Conservation (phyloP, 1,284 basidiomycete genomes). For the Malassezia cuniculi region DNA sequence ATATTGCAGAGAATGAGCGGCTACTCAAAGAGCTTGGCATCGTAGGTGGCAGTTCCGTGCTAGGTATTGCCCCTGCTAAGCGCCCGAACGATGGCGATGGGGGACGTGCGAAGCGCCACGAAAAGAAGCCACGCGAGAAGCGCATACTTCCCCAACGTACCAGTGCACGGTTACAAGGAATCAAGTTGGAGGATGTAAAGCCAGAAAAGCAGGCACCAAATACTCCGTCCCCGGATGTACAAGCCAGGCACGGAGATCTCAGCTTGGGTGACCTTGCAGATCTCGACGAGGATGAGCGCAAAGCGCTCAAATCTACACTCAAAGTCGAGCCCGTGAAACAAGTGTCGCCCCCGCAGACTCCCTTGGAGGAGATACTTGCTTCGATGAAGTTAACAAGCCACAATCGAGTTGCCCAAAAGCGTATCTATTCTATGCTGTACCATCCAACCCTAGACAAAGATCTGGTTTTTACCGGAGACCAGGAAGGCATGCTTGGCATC, state of each 20-base stretch:
- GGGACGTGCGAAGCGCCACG: slow-evolving; percentile 9
- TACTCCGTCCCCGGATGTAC: neutral
- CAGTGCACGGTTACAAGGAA: slow-evolving; percentile 22
- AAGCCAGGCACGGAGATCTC: slow-evolving; percentile 14
- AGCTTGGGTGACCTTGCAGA: slow-evolving; percentile 11
- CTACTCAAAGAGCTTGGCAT: slow-evolving; percentile 37
- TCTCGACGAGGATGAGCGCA: slow-evolving; percentile 14
- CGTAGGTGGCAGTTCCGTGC: slow-evolving; percentile 19
- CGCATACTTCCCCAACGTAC: slow-evolving; percentile 19
- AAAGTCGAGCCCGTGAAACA: neutral
- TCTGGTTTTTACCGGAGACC: slow-evolving; percentile 39
- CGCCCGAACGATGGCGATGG: slow-evolving; percentile 6
- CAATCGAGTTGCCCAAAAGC: slow-evolving; percentile 26
- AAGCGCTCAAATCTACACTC: neutral
- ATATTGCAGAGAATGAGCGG: slow-evolving; percentile 38
- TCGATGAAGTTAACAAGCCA: slow-evolving; percentile 28
- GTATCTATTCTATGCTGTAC: slow-evolving; percentile 34
- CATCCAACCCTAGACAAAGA: slow-evolving; percentile 34
- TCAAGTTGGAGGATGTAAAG: slow-evolving; percentile 1
- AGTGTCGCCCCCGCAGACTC: slow-evolving; percentile 10
- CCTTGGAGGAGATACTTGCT: slow-evolving; percentile 23
- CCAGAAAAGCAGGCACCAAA: neutral
- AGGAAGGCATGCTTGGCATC: slow-evolving; percentile 34
- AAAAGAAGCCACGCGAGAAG: slow-evolving; percentile 13
- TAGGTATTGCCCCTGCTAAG: slow-evolving; percentile 17